Evolutionary conservation across 129 eudicot species (phyloP).

Genomic region (Flaveria sonorensis): DNA sequence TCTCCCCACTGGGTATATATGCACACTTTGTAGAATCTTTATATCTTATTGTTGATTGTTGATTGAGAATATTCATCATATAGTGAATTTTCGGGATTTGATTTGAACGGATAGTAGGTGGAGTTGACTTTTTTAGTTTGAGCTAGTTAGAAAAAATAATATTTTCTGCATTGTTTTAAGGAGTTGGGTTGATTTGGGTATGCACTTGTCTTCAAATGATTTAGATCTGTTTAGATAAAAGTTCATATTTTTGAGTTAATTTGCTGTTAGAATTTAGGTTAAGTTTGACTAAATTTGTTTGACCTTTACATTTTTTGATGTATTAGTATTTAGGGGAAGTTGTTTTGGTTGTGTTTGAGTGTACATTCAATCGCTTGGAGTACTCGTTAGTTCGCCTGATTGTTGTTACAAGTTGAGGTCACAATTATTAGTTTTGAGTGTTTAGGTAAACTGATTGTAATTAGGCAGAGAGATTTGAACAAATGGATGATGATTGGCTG

Average conservation of each 20-base stretch:
- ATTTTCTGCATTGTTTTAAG: not conserved
- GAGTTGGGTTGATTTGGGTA: conserved; percentile 8
- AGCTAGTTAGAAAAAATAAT: not conserved
- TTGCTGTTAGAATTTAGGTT: conserved; percentile 5
- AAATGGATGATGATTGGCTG: not conserved
- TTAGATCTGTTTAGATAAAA: conserved; percentile 8
- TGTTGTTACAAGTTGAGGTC: not conserved
- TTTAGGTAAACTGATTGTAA: not conserved
- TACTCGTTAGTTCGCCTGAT: not conserved
- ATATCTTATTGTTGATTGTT: conserved; percentile 4
- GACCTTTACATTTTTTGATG: conserved; percentile 15
- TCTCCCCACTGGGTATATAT: conserved; percentile 86
- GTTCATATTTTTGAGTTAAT: conserved; percentile 5
- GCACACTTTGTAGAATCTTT: not conserved
- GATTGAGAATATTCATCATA: conserved; percentile 27
- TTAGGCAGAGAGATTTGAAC: not conserved
- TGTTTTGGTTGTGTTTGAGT: not conserved
- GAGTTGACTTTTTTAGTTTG: conserved; percentile 28
- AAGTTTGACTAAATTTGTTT: conserved; percentile 12
- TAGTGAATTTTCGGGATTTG: conserved; percentile 31
- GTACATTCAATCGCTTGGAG: not conserved
- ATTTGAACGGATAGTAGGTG: conserved; percentile 1
- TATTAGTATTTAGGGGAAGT: conserved; percentile 10
- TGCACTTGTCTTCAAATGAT: conserved; percentile 5
- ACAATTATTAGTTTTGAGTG: conserved; percentile 3